These are phyloP conservation scores for Neonectria hederae DNA, from an alignment of 2,329 filamentous ascomycete genomes.

Conservation along the genomic window DNA sequence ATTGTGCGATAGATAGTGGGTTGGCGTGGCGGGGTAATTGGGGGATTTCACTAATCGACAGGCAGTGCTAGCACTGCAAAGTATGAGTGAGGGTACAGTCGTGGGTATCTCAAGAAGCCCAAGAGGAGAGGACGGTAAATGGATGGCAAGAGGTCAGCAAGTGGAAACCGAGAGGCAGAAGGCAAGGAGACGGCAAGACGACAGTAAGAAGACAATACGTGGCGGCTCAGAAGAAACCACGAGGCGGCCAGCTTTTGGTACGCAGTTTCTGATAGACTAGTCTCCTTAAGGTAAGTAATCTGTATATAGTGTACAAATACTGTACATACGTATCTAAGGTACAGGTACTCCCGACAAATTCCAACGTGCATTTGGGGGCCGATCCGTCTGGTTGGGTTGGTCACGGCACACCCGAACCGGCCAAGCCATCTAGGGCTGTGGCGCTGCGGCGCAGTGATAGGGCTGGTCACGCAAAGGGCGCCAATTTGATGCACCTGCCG, in stretches of 20 bases:
- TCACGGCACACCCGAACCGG: conserved; percentile 2
- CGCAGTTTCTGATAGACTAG: background rate
- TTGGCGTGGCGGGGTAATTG: background rate
- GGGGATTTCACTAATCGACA: background rate
- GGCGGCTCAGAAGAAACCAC: background rate
- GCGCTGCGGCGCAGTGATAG: conserved; percentile 4
- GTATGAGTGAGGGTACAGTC: background rate
- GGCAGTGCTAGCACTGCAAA: background rate
- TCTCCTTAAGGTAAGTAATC: background rate
- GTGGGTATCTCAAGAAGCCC: background rate
- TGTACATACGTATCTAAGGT: conserved; percentile 1
- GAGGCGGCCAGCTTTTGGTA: background rate
- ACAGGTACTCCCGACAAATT: background rate
- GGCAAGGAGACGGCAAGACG: background rate
- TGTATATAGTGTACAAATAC: background rate
- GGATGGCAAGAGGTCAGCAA: background rate
- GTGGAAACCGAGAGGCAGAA: background rate
- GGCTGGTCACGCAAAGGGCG: conserved; percentile 12
- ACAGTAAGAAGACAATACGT: background rate
- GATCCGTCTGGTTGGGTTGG: conserved; percentile 3
- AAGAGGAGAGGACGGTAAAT: background rate
- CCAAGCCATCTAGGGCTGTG: background rate
- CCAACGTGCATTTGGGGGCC: conserved; percentile 4
- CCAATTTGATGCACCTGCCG: conserved; percentile 9
- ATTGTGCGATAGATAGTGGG: background rate